Base-by-base conservation (phyloP, 2,329 filamentous ascomycete genomes). In the Rutstroemia sp. region DNA sequence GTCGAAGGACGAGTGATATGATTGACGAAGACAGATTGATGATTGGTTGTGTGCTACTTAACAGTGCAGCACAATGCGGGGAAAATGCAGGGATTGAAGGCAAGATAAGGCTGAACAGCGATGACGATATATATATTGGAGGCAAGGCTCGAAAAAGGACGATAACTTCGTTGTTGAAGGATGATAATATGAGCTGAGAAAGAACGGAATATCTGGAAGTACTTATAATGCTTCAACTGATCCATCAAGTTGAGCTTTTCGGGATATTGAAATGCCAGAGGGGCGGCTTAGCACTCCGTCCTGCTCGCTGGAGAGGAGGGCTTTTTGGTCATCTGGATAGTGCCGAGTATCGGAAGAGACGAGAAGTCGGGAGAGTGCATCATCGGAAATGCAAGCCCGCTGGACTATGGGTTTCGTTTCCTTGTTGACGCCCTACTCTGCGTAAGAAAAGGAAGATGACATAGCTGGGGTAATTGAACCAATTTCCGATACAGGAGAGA, bases 11-110 rank as follows among this genome's bases (percentile, higher is more conserved):
- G 30, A 64, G 56, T 45, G 54, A 58, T 17, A 60, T 46, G 42
- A 64, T 44, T 57, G 60, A 49, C 17, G 60, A 60, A 47, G 61
- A 57, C 59, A 60, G 56, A 44, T 58, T 61, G 56, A 51, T 55
- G 58, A 48, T 51, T 50, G 17, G 47, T 37, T 51, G 23, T 17
- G 25, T 17, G 25, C 39, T 10, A 19, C 19, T 42, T 19, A 42
- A n/a, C 39, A n/a, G 39, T n/a, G 19, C 16, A 19, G 19, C 19
- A 17, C 16, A n/a, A 42, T 17, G 39, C n/a, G 19, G 19, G 16
- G 4, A 16, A 16, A 25, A 37, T 37, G 12, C 17, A n/a, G n/a
- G 19, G 30, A 14, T 34, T 25, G 16, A 17, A 21, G 30, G 17
- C 41, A 17, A 42, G n/a, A 42, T 9, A 44, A 55, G 38, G 37